A percentile compares a stretch with the other conserved stretches of the same genome.
phyloP scores from a whole-genome alignment of 2,329 filamentous ascomycete genomes.

The Cadophora sp. region DNA sequence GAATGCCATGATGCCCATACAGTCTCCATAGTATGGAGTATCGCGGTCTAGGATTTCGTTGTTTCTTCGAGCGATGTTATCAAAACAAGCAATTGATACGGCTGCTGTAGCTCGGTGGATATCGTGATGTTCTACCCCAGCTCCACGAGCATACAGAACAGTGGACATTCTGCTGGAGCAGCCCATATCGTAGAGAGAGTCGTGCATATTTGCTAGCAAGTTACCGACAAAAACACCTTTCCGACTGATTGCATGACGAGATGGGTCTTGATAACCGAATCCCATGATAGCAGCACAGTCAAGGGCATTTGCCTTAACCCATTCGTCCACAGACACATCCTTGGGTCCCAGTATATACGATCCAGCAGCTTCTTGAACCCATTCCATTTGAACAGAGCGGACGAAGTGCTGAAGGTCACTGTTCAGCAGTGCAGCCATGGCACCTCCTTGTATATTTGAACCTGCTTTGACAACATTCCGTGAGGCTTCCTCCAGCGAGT shows the following conservation, averaged over 20 bases:
- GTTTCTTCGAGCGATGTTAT: slow-evolving; percentile 9
- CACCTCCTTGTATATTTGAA: slow-evolving; percentile 6
- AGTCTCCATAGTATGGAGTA: background rate
- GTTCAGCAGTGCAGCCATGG: slow-evolving; percentile 6
- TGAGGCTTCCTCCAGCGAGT: background rate
- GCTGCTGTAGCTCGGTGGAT: slow-evolving; percentile 16
- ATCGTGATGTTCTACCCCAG: background rate
- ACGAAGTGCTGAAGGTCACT: slow-evolving; percentile 5
- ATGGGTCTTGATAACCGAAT: slow-evolving; percentile 13
- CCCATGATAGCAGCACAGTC: slow-evolving; percentile 8
- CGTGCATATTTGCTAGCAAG: slow-evolving; percentile 18
- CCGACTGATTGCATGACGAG: background rate
- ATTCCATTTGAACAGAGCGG: slow-evolving; percentile 12
- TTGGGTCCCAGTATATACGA: slow-evolving; percentile 8
- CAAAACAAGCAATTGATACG: slow-evolving; percentile 8
- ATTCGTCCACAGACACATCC: slow-evolving; percentile 12
- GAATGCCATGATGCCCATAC: background rate
- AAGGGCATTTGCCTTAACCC: slow-evolving; percentile 1
- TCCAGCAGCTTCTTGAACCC: background rate
- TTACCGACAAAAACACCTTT: slow-evolving; percentile 18
- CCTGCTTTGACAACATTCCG: background rate
- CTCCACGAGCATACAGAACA: slow-evolving; percentile 5
- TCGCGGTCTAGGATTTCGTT: background rate
- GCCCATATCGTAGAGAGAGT: slow-evolving; percentile 18
- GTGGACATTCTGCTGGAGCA: slow-evolving; percentile 14